A percentile compares a stretch with the other conserved stretches of the same genome.
phyloP scores from a whole-genome alignment of 2,329 filamentous ascomycete species.

The Apiospora saccharicola region DNA sequence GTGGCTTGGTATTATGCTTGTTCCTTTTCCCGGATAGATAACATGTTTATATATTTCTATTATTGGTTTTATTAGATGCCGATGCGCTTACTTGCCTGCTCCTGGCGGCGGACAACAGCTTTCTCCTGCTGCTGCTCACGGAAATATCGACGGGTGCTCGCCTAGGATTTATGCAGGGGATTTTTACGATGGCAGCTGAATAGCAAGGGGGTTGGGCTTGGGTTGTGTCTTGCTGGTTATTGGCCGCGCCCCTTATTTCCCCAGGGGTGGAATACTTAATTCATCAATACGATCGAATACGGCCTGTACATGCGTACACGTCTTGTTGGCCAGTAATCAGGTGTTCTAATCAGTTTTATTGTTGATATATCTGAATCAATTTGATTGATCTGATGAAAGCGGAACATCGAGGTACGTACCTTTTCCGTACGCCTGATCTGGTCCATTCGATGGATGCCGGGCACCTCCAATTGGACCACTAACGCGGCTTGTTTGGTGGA shows the following conservation, averaged over 20 bases:
- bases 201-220: not conserved
- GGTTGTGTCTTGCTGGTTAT: not conserved
- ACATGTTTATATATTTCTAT: not conserved
- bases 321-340: not conserved
- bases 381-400: not conserved
- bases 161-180: not conserved
- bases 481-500: slow-evolving; percentile 5
- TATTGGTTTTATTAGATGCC: not conserved
- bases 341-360: not conserved
- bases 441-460: not conserved
- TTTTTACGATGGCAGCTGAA: not conserved
- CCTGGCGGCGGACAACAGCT: not conserved
- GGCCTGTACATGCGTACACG: not conserved
- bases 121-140: not conserved
- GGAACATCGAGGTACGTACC: not conserved
- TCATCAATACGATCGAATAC: not conserved
- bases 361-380: not conserved
- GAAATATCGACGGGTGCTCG: not conserved
- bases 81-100: not conserved
- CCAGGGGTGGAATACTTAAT: too few relatives aligned
- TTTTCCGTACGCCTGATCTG: not conserved
- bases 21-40: not conserved
- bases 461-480: not conserved
- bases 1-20: not conserved
- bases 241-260: not conserved